Percentiles rank a stretch among this genome's conserved stretches.
Conservation (phyloP, 2,329 filamentous ascomycete genomes). For the Drechslerella stenobrocha region DNA sequence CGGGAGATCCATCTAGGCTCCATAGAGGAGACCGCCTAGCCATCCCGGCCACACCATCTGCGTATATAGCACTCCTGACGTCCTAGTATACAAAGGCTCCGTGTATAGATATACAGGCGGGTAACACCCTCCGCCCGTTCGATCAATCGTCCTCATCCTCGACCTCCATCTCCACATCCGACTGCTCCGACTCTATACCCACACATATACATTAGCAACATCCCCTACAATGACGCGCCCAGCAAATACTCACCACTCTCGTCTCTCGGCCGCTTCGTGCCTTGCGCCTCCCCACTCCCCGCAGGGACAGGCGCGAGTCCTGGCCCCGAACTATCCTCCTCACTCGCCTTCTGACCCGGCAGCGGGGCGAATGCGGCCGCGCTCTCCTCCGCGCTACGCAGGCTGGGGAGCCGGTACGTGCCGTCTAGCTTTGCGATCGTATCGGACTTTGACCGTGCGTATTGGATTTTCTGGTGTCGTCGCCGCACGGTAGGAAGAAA, state of each 20-base stretch:
- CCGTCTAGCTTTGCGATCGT: constrained; percentile 89
- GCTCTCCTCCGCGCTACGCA: constrained; percentile 40
- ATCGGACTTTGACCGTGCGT: constrained; percentile 86
- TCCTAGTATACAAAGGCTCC: too few relatives aligned
- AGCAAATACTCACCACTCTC: constrained; percentile 50
- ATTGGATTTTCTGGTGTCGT: constrained; percentile 78
- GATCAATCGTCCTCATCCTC: constrained; percentile 53
- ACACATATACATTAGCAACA: neutral
- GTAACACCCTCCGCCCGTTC: too few relatives aligned
- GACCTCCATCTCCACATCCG: constrained; percentile 53
- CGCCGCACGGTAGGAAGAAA: too few relatives aligned
- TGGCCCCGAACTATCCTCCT: constrained; percentile 26
- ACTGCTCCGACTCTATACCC: constrained; percentile 29
- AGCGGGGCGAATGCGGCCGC: constrained; percentile 57
- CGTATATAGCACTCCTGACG: too few relatives aligned
- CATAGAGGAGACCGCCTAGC: too few relatives aligned
- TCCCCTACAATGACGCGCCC: neutral
- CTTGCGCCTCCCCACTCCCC: constrained; percentile 40
- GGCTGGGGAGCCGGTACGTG: constrained; percentile 68
- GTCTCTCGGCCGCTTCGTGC: constrained; percentile 51
- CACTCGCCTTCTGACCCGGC: constrained; percentile 55
- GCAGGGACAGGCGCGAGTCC: constrained; percentile 15
- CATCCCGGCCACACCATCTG: too few relatives aligned
- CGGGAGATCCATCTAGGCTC: too few relatives aligned
- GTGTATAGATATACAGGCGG: too few relatives aligned